phyloP scores from a whole-genome alignment of 2,329 filamentous ascomycete genomes.

The Aspergillus neotritici region DNA sequence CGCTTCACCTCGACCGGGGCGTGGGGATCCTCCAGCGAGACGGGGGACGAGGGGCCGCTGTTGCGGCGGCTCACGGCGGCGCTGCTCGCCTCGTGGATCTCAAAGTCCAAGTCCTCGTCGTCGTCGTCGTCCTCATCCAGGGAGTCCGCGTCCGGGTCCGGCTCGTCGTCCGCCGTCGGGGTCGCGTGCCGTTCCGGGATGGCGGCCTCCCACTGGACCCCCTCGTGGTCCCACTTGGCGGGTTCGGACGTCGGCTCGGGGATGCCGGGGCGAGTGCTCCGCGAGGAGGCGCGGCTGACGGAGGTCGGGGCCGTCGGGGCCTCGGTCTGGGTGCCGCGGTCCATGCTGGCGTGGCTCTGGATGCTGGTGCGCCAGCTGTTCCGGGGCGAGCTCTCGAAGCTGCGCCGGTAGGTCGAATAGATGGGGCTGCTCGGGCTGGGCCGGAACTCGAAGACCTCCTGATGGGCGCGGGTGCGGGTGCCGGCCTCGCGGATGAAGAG shows the following conservation, averaged over 20 bases:
- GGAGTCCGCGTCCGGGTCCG: slow-evolving; percentile 6
- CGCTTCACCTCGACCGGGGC: slow-evolving; percentile 55
- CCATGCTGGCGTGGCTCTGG: slow-evolving; percentile 53
- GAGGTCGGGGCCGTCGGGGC: slow-evolving; percentile 34
- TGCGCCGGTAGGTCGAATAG: slow-evolving; percentile 59
- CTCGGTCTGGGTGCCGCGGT: slow-evolving; percentile 65
- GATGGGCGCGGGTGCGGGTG: slow-evolving; percentile 64
- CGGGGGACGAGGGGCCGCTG: slow-evolving; percentile 29
- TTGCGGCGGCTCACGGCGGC: slow-evolving; percentile 46
- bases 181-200: slow-evolving; percentile 15
- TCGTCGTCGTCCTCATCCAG: slow-evolving; percentile 11
- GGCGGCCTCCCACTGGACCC: slow-evolving; percentile 23
- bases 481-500: slow-evolving; percentile 89
- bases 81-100: slow-evolving; percentile 46
- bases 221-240: slow-evolving; percentile 19
- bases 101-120: slow-evolving; percentile 24
- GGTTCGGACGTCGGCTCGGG: no score
- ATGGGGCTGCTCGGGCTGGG: slow-evolving; percentile 68
- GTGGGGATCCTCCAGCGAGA: slow-evolving; percentile 38
- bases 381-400: slow-evolving; percentile 57
- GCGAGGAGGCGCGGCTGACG: slow-evolving; percentile 30
- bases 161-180: slow-evolving; percentile 3
- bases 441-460: slow-evolving; percentile 76
- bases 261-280: slow-evolving; percentile 22
- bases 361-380: slow-evolving; percentile 67